Percentiles rank a stretch among this genome's conserved stretches.
phyloP scores from a whole-genome alignment of 139 green algal species.

The Closterium sp. region DNA sequence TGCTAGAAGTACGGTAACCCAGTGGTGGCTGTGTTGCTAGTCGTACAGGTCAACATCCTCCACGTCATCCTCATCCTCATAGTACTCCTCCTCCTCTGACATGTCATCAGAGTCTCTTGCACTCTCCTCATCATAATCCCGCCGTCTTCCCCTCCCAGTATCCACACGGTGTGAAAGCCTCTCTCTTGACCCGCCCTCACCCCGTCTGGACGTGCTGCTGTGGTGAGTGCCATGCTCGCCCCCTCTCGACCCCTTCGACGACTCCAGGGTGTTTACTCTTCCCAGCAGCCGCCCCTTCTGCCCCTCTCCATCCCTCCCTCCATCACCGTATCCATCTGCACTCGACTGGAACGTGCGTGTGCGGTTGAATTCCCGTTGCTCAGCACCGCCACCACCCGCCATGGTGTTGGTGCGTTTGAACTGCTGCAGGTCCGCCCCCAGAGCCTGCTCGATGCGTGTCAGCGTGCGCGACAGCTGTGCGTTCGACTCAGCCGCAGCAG shows the following conservation, averaged over 20 bases:
- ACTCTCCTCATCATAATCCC: not conserved
- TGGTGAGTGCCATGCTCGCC: not conserved
- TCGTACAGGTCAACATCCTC: not conserved
- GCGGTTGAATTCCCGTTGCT: not conserved
- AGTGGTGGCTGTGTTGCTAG: not conserved
- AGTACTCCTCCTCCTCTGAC: not conserved
- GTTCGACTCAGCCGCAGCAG: not conserved
- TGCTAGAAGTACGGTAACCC: too few species aligned
- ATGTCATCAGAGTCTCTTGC: not conserved
- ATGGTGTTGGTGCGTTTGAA: not conserved
- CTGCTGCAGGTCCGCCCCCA: not conserved
- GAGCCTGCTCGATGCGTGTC: not conserved
- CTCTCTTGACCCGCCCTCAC: not conserved
- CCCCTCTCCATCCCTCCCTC: not conserved
- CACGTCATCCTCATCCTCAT: not conserved
- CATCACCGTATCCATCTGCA: not conserved
- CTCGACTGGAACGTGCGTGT: not conserved
- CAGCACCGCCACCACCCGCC: too few species aligned
- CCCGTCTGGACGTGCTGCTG: not conserved
- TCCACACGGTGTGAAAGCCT: not conserved
- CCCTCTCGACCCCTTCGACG: not conserved
- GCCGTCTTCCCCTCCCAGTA: not conserved
- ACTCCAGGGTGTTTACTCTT: not conserved
- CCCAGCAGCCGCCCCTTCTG: not conserved
- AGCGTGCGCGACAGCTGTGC: not conserved